Percentiles rank a stretch among this genome's conserved stretches.
Conservation (phyloP, 129 eudicot genomes). For the Tagetes patula region DNA sequence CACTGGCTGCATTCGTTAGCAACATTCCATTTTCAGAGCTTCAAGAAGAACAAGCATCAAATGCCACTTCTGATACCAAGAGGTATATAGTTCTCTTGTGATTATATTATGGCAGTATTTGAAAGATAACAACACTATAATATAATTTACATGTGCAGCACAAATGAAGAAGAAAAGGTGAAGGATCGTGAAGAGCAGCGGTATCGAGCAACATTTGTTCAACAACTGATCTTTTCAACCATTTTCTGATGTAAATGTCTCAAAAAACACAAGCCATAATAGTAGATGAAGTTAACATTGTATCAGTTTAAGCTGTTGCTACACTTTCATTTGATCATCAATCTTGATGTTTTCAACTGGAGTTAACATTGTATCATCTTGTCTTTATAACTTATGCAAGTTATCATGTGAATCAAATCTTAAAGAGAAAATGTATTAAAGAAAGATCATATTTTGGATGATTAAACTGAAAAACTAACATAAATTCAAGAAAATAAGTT, state of each 20-base stretch:
- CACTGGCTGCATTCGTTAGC: slow-evolving; percentile 65
- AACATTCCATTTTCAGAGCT: slow-evolving; percentile 39
- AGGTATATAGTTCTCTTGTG: slow-evolving; percentile 39
- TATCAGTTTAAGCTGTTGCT: slow-evolving; percentile 25
- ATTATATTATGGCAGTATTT: not conserved
- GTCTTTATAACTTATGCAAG: slow-evolving; percentile 12
- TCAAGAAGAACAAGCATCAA: slow-evolving; percentile 34
- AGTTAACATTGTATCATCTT: slow-evolving; percentile 13
- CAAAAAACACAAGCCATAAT: slow-evolving; percentile 7
- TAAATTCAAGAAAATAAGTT: too few species aligned
- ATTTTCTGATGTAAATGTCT: slow-evolving; percentile 41
- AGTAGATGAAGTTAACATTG: slow-evolving; percentile 28
- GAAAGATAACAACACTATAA: not conserved
- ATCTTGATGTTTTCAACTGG: slow-evolving; percentile 24
- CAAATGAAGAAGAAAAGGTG: slow-evolving; percentile 30
- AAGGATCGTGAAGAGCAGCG: slow-evolving; percentile 51
- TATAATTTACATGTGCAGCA: slow-evolving; percentile 26
- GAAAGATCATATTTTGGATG: too few species aligned
- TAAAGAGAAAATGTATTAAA: too few species aligned
- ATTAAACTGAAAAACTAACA: too few species aligned
- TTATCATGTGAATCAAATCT: slow-evolving; percentile 23
- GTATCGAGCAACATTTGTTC: slow-evolving; percentile 51
- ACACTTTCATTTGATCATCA: slow-evolving; percentile 16
- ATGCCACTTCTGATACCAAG: slow-evolving; percentile 36
- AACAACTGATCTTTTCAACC: slow-evolving; percentile 54